Percentiles rank a stretch among this genome's conserved stretches.
These are phyloP conservation scores for Saturnispora dispora DNA, from an alignment of 805 yeast species.

Conservation along the genomic window DNA sequence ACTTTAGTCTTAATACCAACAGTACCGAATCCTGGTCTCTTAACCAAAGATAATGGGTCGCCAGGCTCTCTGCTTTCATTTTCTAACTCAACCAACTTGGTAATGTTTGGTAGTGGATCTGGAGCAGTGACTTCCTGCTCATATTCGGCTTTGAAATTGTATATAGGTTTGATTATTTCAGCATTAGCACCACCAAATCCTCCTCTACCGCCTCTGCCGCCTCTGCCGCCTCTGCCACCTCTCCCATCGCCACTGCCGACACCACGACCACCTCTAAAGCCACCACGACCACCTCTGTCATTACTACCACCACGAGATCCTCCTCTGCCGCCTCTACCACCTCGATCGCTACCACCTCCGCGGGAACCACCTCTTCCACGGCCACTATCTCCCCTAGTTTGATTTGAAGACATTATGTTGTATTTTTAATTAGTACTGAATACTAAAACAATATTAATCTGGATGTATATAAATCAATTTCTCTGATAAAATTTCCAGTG, in stretches of 20 bases:
- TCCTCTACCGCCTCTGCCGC: slow-evolving; percentile 13
- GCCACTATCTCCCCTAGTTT: neutral
- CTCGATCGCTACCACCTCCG: neutral
- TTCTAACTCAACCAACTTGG: slow-evolving; percentile 9
- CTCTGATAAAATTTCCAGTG: too few relatives aligned
- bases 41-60: slow-evolving; percentile 11
- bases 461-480: too few relatives aligned
- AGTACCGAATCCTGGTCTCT: slow-evolving; percentile 21
- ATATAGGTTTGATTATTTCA: slow-evolving; percentile 15
- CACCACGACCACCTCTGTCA: slow-evolving; percentile 12
- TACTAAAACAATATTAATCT: too few relatives aligned
- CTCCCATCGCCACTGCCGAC: slow-evolving; percentile 10
- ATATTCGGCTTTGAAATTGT: slow-evolving; percentile 15
- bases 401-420: neutral
- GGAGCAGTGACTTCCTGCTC: slow-evolving; percentile 11
- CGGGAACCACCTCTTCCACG: neutral
- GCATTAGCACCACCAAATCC: slow-evolving; percentile 13
- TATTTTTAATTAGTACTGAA: neutral
- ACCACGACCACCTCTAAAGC: slow-evolving; percentile 11
- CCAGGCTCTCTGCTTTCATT: slow-evolving; percentile 9
- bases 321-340: slow-evolving; percentile 4
- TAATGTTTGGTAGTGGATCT: slow-evolving; percentile 13
- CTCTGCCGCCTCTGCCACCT: slow-evolving; percentile 14
- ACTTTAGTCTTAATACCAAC: slow-evolving; percentile 17
- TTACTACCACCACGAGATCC: slow-evolving; percentile 3